These are phyloP conservation scores for Euphorbia schlechtendalii DNA, from an alignment of 441 rosid species.

Conservation along the genomic window DNA sequence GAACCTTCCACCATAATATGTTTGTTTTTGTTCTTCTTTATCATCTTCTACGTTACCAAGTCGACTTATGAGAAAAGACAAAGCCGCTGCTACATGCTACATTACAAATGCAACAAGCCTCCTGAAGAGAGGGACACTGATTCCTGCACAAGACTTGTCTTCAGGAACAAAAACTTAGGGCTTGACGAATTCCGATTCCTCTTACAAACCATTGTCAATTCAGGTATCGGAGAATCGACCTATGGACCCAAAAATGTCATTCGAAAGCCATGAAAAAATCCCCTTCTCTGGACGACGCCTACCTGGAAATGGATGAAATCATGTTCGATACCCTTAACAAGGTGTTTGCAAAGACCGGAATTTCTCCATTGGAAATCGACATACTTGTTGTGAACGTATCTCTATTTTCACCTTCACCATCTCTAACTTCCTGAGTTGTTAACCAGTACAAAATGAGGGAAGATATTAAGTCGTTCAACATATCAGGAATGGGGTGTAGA, in stretches of 20 bases:
- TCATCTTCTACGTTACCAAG: conserved; percentile 29
- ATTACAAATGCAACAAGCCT: conserved; percentile 64
- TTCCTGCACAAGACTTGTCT: conserved; percentile 34
- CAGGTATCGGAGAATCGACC: conserved; percentile 69
- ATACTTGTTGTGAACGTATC: conserved; percentile 57
- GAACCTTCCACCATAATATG: conserved; percentile 27
- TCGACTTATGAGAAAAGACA: conserved; percentile 26
- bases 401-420: conserved; percentile 51
- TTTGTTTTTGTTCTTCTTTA: conserved; percentile 20
- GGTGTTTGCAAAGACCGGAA: conserved; percentile 35
- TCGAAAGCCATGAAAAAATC: conserved; percentile 42
- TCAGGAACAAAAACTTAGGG: conserved; percentile 47
- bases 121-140: conserved; percentile 54
- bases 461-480: conserved; percentile 44
- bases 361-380: conserved; percentile 48
- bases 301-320: conserved; percentile 51
- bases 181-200: conserved; percentile 57
- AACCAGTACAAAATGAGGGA: conserved; percentile 61
- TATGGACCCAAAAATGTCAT: conserved; percentile 46
- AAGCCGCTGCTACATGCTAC: conserved; percentile 53
- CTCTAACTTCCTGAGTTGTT: conserved; percentile 44
- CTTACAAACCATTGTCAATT: conserved; percentile 44
- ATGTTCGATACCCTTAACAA: conserved; percentile 42
- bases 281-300: conserved; percentile 35
- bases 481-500: conserved; percentile 76